These are phyloP conservation scores for Scutellaria barbata DNA, from an alignment of 257 asterid species.

Conservation along the genomic window DNA sequence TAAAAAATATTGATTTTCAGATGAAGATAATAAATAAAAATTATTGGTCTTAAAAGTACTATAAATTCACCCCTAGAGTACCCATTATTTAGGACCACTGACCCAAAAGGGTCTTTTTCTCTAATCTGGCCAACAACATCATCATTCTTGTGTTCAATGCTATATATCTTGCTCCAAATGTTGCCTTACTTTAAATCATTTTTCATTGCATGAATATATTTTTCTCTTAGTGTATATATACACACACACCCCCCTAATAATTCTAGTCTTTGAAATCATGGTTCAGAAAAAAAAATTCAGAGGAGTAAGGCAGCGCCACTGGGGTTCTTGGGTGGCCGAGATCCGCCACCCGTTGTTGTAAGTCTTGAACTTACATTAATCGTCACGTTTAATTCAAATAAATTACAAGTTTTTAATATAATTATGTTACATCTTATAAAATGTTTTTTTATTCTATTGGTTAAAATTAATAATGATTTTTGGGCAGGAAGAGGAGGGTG, in stretches of 20 bases:
- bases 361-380: neutral
- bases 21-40: neutral
- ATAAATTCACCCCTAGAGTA: neutral
- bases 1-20: too few relatives aligned
- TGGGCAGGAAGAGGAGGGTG: conserved; percentile 33
- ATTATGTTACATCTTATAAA: too few relatives aligned
- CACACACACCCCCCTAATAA: too few relatives aligned
- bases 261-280: neutral
- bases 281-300: conserved; percentile 28
- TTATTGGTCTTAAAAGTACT: neutral
- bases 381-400: neutral
- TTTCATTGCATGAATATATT: conserved; percentile 13
- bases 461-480: neutral
- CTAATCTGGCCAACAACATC: conserved; percentile 17
- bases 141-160: conserved; percentile 12
- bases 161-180: conserved; percentile 28
- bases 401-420: too few relatives aligned
- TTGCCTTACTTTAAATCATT: neutral
- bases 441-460: neutral
- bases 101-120: neutral
- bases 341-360: conserved; percentile 37
- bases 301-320: conserved; percentile 34
- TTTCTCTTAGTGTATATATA: neutral
- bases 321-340: conserved; percentile 41
- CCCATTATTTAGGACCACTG: conserved; percentile 21